A percentile compares a stretch with the other conserved stretches of the same genome.
Conservation (phyloP, 352 stramenopile genomes). For the Phytophthora tubulina region DNA sequence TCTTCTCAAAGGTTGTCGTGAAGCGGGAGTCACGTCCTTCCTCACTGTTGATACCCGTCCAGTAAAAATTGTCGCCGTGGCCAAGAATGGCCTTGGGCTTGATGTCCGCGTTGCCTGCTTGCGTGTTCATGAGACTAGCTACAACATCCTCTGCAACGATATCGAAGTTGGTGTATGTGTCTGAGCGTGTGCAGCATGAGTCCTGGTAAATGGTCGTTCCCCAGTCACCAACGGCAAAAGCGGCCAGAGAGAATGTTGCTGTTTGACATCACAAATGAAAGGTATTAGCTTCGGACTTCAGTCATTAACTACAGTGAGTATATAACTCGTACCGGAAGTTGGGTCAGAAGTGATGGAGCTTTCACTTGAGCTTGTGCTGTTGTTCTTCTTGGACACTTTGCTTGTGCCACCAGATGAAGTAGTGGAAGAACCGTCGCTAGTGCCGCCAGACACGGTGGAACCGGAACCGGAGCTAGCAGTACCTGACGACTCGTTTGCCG, state of each 20-base stretch:
- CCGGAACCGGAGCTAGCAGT: conserved; percentile 26
- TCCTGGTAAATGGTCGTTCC: conserved; percentile 65
- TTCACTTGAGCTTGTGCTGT: conserved; percentile 26
- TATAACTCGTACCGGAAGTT: conserved; percentile 38
- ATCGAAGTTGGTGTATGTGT: conserved; percentile 64
- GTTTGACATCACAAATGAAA: not conserved
- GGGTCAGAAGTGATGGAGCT: conserved; percentile 58
- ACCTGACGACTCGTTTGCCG: conserved; percentile 32
- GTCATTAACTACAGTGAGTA: not conserved
- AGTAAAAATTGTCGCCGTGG: conserved; percentile 79
- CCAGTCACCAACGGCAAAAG: conserved; percentile 79
- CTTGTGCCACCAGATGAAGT: conserved; percentile 20
- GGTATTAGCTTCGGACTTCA: not conserved
- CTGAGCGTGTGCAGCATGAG: conserved; percentile 72
- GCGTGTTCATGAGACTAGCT: conserved; percentile 67
- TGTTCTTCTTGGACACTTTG: conserved; percentile 31
- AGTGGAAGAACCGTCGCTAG: conserved; percentile 14
- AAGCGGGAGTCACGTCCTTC: conserved; percentile 58
- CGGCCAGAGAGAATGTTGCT: conserved; percentile 51
- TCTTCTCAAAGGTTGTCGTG: conserved; percentile 63
- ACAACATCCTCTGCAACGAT: conserved; percentile 70
- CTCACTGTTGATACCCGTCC: conserved; percentile 59
- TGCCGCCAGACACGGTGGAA: conserved; percentile 9
- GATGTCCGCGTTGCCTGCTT: conserved; percentile 41
- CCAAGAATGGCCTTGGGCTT: conserved; percentile 69